Base-by-base conservation (phyloP, 441 rosid genomes). In the Gossypium trilobum region DNA sequence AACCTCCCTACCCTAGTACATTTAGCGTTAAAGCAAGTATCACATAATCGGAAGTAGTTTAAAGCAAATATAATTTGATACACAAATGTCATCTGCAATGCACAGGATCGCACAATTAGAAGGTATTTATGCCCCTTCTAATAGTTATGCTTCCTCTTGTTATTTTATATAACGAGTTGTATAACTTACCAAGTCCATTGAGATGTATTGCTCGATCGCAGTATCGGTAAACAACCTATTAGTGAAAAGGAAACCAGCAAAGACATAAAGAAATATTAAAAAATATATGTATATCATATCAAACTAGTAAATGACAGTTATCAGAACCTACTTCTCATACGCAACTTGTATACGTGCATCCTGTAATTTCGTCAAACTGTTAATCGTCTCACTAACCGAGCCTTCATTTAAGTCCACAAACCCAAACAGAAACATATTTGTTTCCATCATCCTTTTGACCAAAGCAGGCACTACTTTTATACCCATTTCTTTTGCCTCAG, bases 171-270 rank as follows among this genome's bases (percentile, higher is more conserved):
- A 5, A 46, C 3, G 36, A 48, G 19, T 66, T 22, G 36, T 31
- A 14, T 58, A 56, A 73, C 86, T 77, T 85, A 92, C 95, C 91
- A 91, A 29, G 85, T 93, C 88, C 90, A 88, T 67, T 77, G 84
- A 88, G 74, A 91, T 84, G 73, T 83, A 85, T n/a, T 84, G 70
- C 66, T 87, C 86, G 16, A 91, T 85, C 67, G 74, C 73, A 20
- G 89, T 76, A 36, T 82, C 78, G 4, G 83, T 71, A 74, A 83
- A 79, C 77, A 91, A 79, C 76, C 98, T 89, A 83, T 58, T 27
- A 66, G 69, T 61, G 19, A 81, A 65, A 71, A 70, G 29, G 64
- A 80, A 76, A 58, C 67, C 59, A 75, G 42, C 25, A 48, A 20
- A 62, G 68, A 63, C 71, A 75, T 51, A 56, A 71, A 48, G 50